These are phyloP conservation scores for Trichosanthes truncata DNA, from an alignment of 306 rosid genomes.

Conservation along the genomic window DNA sequence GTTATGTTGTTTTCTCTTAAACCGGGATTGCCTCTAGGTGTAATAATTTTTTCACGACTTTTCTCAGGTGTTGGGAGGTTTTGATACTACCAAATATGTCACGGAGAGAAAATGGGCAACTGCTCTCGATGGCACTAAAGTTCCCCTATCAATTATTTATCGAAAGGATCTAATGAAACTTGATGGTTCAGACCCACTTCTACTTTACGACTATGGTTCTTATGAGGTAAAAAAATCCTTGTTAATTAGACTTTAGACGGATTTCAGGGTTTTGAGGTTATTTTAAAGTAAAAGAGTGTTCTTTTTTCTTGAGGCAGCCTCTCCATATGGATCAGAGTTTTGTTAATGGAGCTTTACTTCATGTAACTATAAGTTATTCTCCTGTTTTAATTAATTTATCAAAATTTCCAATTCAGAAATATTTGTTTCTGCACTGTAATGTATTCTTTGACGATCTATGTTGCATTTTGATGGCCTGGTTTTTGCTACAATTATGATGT, in stretches of 20 bases:
- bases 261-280: not conserved
- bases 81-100: conserved; percentile 60
- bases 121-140: conserved; percentile 66
- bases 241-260: not conserved
- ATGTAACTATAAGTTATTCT: not conserved
- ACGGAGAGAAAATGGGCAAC: conserved; percentile 86
- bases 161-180: conserved; percentile 69
- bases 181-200: conserved; percentile 84
- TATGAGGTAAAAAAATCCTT: conserved; percentile 56
- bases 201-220: conserved; percentile 92
- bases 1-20: not conserved
- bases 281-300: not conserved
- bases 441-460: not conserved
- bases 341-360: not conserved
- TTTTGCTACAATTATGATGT: not conserved
- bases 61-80: conserved; percentile 77
- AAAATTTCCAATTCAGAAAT: not conserved
- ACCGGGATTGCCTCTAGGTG: not conserved
- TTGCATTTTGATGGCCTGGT: not conserved
- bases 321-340: not conserved
- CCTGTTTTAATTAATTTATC: conserved; percentile 1
- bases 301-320: not conserved
- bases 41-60: conserved; percentile 1
- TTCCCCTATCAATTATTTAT: conserved; percentile 81
- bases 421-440: not conserved